Base-by-base conservation (phyloP, 371 early-diverging fungal genomes). In the Thermomucor indicae-seudaticae region DNA sequence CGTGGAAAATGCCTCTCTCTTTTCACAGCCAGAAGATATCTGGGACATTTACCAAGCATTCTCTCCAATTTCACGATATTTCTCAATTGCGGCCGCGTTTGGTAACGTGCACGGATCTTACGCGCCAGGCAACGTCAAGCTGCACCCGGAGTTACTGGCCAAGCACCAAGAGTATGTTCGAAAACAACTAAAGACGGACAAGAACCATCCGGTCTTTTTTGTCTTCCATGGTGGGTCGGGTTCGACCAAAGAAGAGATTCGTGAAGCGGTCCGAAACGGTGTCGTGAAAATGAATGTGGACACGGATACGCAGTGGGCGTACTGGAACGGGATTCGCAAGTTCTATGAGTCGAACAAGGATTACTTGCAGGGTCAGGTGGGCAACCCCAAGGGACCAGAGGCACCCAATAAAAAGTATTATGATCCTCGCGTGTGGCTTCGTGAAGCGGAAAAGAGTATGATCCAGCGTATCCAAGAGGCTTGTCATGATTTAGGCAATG, bases 281-380 rank as follows among this genome's bases (percentile, higher is more conserved):
- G 91, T 92, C 28, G 79, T 93, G 72, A 93, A 93, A 85, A 93
- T 93, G 94, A 93, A 93, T 72, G 90, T 93, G 54, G 93, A 93
- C 64, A 73, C 70, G 29, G 75, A 74, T 47, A 89, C 90, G 28
- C 90, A 89, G 67, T 89, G 81, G 83, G 90, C 90, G 12, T 89
- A 89, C 75, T 84, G 86, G 74, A 65, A 67, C 23, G 89, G 90
- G 53, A 73, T 89, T 56, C 73, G 76, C 35, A 65, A 83, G 53
- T 89, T 80, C 62, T 84, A 87, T 58, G 80, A 85, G 48, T 52
- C 53, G 50, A 78, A 87, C 78, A 81, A 82, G 74, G 86, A 52
- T 32, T 89, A 92, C 62, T 81, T 93, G 51, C 86, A 91, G 76
- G 56, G 73, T 25, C 94, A 93, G 80, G 89, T 92, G 53, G 94